Evolutionary conservation across 2,329 filamentous ascomycete genomes (phyloP), one percentile per base, ranked within the genome.

Genomic region (Coleophoma cylindrospora): DNA sequence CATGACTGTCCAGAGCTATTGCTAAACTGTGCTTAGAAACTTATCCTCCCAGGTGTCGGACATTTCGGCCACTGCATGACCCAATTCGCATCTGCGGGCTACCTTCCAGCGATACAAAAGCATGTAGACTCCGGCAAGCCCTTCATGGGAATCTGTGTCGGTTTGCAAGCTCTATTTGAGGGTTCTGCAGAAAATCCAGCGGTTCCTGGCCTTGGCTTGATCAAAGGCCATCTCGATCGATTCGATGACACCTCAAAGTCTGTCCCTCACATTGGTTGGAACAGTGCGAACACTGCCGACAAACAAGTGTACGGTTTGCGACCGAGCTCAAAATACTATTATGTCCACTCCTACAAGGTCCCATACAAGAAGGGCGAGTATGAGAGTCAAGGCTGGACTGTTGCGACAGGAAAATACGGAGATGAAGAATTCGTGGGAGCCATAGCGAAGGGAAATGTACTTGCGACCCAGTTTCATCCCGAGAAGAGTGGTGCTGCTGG

Each of bases 181-280:
- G 87, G 87, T 9, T 97, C 94, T 0, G 81, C 83, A 38, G 94
- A 99, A 68, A 85, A 89, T 57, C 73, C 83, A 0, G 69, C 75
- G 15, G 83, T 89, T 13, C 70, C 83, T 2, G 94, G 94, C 1
- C 74, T 99, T 44, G 87, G 86, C 5, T 43, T 95, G 27, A 83
- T 97, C 54, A 83, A 85, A 41, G 81, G 80, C 37, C 74, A 72
- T 11, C 79, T 99, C 56, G 76, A 81, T 64, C 84, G 85, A 53
- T 99, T 99, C 71, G 74, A 89, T 65, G 83, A 89, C 66, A 68
- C 70, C 33, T 74, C 80, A 61, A 97, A 97, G 72, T 85, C 91
- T 36, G 95, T 99, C n/a, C 94, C 94, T 37, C 95, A 99, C 71
- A 99, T 99, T 68, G 94, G 94, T 49, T 99, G 94, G 94, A 99